These are phyloP conservation scores for Mortierella antarctica DNA, from an alignment of 192 early-diverging fungal genomes.

Conservation along the genomic window DNA sequence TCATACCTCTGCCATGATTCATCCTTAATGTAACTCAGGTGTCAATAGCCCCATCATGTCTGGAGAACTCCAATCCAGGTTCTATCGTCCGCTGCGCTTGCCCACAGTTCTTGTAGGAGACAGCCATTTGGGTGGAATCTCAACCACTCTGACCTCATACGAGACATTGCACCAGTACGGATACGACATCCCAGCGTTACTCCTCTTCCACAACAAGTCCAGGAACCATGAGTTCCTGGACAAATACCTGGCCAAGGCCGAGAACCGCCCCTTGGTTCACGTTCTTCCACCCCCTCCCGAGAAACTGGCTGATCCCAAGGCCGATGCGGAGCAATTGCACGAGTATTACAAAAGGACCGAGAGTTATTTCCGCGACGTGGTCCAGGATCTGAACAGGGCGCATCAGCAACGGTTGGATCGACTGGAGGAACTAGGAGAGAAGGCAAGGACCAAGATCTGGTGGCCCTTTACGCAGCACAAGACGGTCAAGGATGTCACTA, in stretches of 20 bases:
- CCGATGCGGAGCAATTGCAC: conserved; percentile 65
- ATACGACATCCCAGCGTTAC: conserved; percentile 72
- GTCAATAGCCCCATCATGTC: conserved; percentile 81
- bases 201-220: conserved; percentile 72
- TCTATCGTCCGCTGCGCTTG: conserved; percentile 74
- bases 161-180: conserved; percentile 77
- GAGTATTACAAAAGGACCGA: conserved; percentile 68
- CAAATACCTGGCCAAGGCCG: conserved; percentile 36
- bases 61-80: conserved; percentile 74
- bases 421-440: conserved; percentile 64
- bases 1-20: not conserved
- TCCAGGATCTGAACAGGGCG: conserved; percentile 55
- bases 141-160: conserved; percentile 80
- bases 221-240: conserved; percentile 67
- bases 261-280: conserved; percentile 41
- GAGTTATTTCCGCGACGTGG: conserved; percentile 54
- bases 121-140: conserved; percentile 82
- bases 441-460: conserved; percentile 68
- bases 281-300: conserved; percentile 62
- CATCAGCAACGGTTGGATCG: conserved; percentile 67
- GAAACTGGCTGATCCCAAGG: conserved; percentile 41
- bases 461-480: conserved; percentile 88
- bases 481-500: conserved; percentile 64
- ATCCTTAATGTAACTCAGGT: conserved; percentile 40
- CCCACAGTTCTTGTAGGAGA: conserved; percentile 84